Conservation (phyloP, 257 asterid genomes). For the Thymus mandschuricus region DNA sequence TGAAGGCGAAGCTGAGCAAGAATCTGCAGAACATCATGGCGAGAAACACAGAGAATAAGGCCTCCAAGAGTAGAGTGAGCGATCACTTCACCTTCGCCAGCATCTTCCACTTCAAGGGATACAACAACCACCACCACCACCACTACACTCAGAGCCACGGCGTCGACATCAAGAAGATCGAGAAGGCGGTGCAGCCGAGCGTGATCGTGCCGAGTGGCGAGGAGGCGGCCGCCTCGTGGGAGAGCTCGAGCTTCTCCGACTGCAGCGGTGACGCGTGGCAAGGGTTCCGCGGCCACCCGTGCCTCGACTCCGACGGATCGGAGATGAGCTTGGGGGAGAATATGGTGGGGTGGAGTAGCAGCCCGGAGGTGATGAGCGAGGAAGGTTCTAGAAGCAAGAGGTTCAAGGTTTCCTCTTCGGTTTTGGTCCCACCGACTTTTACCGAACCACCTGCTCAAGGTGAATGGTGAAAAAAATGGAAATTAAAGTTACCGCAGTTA, state of each 20-base stretch:
- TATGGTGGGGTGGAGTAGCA: constrained; percentile 60
- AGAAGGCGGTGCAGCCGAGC: constrained; percentile 79
- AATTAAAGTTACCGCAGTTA: neutral
- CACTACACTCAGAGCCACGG: constrained; percentile 26
- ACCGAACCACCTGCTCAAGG: constrained; percentile 43
- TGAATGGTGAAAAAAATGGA: constrained; percentile 31
- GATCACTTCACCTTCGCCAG: constrained; percentile 91
- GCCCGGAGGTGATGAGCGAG: constrained; percentile 60
- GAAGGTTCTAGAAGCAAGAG: constrained; percentile 72
- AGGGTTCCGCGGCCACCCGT: constrained; percentile 38
- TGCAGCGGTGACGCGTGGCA: constrained; percentile 57
- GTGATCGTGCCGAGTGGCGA: constrained; percentile 66
- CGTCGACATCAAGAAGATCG: constrained; percentile 57
- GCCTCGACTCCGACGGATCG: constrained; percentile 64
- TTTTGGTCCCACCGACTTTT: constrained; percentile 78
- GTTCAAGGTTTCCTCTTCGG: constrained; percentile 82
- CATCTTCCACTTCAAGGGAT: constrained; percentile 66
- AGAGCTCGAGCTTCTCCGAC: constrained; percentile 54
- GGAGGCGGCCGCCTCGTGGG: constrained; percentile 44
- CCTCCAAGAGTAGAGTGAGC: constrained; percentile 69
- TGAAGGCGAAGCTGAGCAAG: constrained; percentile 81
- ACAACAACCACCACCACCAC: constrained; percentile 35
- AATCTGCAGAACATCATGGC: constrained; percentile 79
- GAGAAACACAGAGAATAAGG: constrained; percentile 62
- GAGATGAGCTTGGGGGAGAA: constrained; percentile 44